Percentiles rank a stretch among this genome's conserved stretches.
These are phyloP conservation scores for Pseudisothecium myosuroides DNA, from an alignment of 225 moss, liverwort and hornwort species.

Conservation along the genomic window DNA sequence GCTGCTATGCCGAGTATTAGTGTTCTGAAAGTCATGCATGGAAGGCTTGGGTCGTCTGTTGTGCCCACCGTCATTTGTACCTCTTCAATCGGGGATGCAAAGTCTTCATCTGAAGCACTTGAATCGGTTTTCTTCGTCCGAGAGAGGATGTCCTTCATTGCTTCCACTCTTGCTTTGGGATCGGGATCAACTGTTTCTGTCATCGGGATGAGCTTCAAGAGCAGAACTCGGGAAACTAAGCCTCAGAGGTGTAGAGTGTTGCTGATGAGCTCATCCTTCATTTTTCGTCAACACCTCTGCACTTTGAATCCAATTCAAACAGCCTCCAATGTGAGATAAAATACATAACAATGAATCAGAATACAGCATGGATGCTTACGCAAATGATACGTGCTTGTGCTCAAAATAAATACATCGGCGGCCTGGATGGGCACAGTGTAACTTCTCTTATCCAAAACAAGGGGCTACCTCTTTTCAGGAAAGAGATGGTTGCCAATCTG, in stretches of 20 bases:
- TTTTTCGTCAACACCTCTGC: background rate
- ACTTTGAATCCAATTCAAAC: background rate
- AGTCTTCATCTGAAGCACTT: background rate
- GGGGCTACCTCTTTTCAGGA: background rate
- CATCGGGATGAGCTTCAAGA: background rate
- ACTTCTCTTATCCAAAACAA: background rate
- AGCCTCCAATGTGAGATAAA: background rate
- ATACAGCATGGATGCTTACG: background rate
- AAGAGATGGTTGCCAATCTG: background rate
- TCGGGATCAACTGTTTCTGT: background rate
- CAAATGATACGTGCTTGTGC: background rate
- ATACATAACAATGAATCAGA: background rate
- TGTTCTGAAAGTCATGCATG: slow-evolving; percentile 28
- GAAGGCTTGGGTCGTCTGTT: slow-evolving; percentile 25
- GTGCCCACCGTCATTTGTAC: slow-evolving; percentile 33
- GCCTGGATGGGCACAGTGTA: background rate
- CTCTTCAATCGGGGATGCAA: slow-evolving; percentile 22
- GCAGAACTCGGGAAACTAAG: background rate
- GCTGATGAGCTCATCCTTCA: background rate
- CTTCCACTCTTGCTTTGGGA: background rate
- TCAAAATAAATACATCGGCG: background rate
- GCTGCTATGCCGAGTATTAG: slow-evolving; percentile 13
- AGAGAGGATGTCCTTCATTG: background rate
- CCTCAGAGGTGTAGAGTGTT: background rate
- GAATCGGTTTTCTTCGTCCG: background rate